Base-by-base conservation (phyloP, 345 rosid species). In the Excoecaria agallocha region DNA sequence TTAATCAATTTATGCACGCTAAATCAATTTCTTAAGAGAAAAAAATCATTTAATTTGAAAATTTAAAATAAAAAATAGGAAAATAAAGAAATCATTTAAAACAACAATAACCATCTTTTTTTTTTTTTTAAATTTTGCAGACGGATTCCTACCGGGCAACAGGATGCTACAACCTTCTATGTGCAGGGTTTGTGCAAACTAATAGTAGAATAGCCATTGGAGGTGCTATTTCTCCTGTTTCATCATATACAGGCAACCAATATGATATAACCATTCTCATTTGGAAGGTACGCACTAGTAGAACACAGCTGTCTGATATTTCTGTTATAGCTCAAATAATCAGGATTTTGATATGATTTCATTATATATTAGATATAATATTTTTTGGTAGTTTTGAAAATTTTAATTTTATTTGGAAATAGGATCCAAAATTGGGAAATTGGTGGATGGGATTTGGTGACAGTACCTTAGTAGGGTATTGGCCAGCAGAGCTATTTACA, bases 401-500 rank as follows among this genome's bases (percentile, higher is more conserved):
- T 30, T 30, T 30, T 30, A 30, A 0, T 38, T n/a, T 24, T 15
- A 11, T 12, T 66, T 51, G 46, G 3, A 1, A 48, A 57, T 49
- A 95, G 99, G 99, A 95, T 75, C 99, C 97, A 0, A 95, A 85
- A 76, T 58, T 82, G 67, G 99, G 99, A 13, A 93, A 90, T 45
- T 95, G 99, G 99, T 93, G 99, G 99, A 85, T 95, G 96, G 89
- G 98, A 58, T 91, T 95, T 55, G 94, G 98, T 3, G 99, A 91
- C 79, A 86, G 80, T 73, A 89, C 88, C 9, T 78, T 93, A 6
- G 93, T 95, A 2, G 99, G 99, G 30, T 95, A 95, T 77, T 93
- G 99, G 99, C 99, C 99, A 22, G 87, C 99, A 3, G 98, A 91
- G 86, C 82, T 95, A 22, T 95, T 95, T 73, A 91, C 98, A 0